Percentiles rank a stretch among this genome's conserved stretches.
These are phyloP conservation scores for Austroboletus festivus DNA, from an alignment of 768 basidiomycete genomes.

Conservation along the genomic window DNA sequence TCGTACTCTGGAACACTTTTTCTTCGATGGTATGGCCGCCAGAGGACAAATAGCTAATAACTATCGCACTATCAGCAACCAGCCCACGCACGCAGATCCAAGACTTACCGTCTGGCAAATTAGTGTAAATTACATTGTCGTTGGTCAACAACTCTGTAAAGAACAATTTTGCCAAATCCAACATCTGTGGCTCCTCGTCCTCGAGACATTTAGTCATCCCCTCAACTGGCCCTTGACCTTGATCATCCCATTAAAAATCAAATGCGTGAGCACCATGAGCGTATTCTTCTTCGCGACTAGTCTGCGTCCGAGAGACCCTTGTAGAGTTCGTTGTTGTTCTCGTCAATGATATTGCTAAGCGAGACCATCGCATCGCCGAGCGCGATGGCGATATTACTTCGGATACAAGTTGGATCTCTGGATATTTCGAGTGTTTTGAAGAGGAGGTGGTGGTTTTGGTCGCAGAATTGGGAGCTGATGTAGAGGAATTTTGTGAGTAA, in stretches of 20 bases:
- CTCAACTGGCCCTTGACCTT: constrained; percentile 99
- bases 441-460: constrained; percentile 78
- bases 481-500: constrained; percentile 96
- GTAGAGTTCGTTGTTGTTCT: constrained; percentile 95
- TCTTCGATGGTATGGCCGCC: constrained; percentile 93
- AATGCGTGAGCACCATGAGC: constrained; percentile 94
- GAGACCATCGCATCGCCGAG: constrained; percentile 96
- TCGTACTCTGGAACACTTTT: constrained; percentile 85
- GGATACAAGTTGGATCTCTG: constrained; percentile 82
- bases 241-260: constrained; percentile 98
- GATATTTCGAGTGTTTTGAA: constrained; percentile 95
- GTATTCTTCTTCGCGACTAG: constrained; percentile 97
- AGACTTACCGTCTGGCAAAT: constrained; percentile 91
- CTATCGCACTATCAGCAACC: too few relatives aligned
- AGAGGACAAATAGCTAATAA: constrained; percentile 91
- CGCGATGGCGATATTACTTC: constrained; percentile 96
- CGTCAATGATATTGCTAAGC: constrained; percentile 96
- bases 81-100: too few relatives aligned
- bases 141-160: constrained; percentile 95
- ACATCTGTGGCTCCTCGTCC: constrained; percentile 81
- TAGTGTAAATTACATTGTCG: constrained; percentile 99
- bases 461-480: constrained; percentile 91
- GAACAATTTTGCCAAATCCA: constrained; percentile 96
- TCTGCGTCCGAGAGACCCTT: constrained; percentile 87
- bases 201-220: constrained; percentile 99